Evolutionary conservation across 495 filamentous ascomycete species (phyloP).

Genomic region (Bacidia rubella): DNA sequence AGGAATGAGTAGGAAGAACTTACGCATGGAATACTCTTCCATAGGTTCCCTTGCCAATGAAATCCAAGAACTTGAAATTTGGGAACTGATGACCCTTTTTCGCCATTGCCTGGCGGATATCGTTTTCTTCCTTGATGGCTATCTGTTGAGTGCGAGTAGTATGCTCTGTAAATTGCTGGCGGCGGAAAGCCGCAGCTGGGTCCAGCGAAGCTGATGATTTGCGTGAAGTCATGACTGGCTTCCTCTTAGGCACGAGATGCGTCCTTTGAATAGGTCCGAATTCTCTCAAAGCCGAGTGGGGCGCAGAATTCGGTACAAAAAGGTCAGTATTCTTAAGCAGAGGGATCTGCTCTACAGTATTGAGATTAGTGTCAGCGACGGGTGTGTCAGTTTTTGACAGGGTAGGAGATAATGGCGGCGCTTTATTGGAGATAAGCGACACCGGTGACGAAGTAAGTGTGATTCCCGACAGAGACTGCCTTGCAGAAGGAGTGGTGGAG

Average conservation of each 20-base stretch:
- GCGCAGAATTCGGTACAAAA: too few relatives aligned
- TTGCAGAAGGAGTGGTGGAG: neutral
- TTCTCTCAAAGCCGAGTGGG: neutral
- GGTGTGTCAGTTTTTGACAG: too few relatives aligned
- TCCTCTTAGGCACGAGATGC: too few relatives aligned
- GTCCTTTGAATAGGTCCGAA: neutral
- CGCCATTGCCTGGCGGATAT: neutral
- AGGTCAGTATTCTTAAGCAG: too few relatives aligned
- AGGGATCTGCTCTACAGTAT: too few relatives aligned
- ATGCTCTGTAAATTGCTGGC: neutral
- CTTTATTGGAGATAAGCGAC: too few relatives aligned
- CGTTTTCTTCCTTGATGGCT: conserved; percentile 4
- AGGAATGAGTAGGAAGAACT: conserved; percentile 12
- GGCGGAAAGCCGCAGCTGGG: neutral
- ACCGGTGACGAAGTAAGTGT: neutral
- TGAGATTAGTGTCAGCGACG: too few relatives aligned
- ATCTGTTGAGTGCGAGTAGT: conserved; percentile 3
- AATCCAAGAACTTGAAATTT: conserved; percentile 68
- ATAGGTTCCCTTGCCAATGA: conserved; percentile 93
- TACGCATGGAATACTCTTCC: conserved; percentile 86
- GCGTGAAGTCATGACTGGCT: neutral
- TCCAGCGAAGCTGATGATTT: neutral
- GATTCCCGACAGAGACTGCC: neutral
- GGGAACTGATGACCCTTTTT: conserved; percentile 18
- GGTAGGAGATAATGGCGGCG: too few relatives aligned